Conservation (phyloP, 2,329 filamentous ascomycete genomes). For the Pyrenophora teres region DNA sequence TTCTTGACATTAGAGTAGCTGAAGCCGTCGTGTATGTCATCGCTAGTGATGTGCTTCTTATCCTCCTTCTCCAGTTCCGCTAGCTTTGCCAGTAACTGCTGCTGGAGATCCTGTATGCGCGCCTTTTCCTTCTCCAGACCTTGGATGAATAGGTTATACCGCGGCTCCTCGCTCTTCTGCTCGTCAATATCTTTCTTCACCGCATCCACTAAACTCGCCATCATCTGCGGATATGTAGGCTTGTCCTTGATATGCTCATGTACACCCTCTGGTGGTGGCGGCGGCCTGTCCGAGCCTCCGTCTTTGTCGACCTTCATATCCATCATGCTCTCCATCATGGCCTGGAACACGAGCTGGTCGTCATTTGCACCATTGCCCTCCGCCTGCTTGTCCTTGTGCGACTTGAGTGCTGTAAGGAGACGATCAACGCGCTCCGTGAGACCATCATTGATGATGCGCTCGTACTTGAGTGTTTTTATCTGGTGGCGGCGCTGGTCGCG, state of each 20-base stretch:
- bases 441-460: constrained; percentile 89
- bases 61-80: constrained; percentile 84
- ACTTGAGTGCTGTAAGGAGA: constrained; percentile 74
- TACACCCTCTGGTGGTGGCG: constrained; percentile 78
- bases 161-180: constrained; percentile 64
- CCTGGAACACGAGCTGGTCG: constrained; percentile 81
- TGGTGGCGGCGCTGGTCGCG: constrained; percentile 82
- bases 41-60: constrained; percentile 88
- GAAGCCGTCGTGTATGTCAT: constrained; percentile 85
- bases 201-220: constrained; percentile 92
- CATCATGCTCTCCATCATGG: constrained; percentile 79
- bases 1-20: constrained; percentile 76
- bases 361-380: constrained; percentile 54
- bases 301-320: constrained; percentile 58
- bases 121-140: constrained; percentile 77
- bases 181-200: constrained; percentile 86
- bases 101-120: constrained; percentile 79
- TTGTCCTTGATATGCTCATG: constrained; percentile 74
- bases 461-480: constrained; percentile 91
- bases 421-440: constrained; percentile 81
- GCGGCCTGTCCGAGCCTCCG: constrained; percentile 58
- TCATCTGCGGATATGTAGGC: constrained; percentile 94
- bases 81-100: constrained; percentile 73
- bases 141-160: constrained; percentile 75
- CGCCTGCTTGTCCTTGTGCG: constrained; percentile 63